A percentile compares a stretch with the other conserved stretches of the same genome.
These are phyloP conservation scores for Auriscalpium orientale DNA, from an alignment of 768 basidiomycete genomes.

Conservation along the genomic window DNA sequence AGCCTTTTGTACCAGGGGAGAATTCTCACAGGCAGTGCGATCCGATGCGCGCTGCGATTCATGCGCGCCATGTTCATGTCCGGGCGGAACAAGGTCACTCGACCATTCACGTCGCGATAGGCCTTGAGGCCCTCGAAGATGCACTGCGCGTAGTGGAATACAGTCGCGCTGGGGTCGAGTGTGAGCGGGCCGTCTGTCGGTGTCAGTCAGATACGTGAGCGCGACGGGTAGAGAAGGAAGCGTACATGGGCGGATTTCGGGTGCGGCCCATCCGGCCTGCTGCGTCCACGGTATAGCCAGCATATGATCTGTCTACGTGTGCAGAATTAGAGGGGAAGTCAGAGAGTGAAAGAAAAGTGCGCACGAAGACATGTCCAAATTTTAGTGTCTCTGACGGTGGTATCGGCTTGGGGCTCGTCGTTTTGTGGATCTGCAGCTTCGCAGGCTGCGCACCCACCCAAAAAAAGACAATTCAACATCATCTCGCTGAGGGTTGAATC, in stretches of 20 bases:
- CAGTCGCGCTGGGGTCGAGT: conserved; percentile 44
- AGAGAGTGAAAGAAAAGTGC: background rate
- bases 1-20: background rate
- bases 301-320: conserved; percentile 30
- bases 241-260: conserved; percentile 38
- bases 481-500: background rate
- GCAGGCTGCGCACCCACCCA: background rate
- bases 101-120: conserved; percentile 36
- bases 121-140: conserved; percentile 48
- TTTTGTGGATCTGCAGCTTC: conserved; percentile 5
- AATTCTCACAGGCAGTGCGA: conserved; percentile 25
- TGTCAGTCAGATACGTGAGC: background rate
- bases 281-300: conserved; percentile 32
- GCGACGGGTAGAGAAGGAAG: conserved; percentile 1
- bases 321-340: background rate
- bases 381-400: conserved; percentile 7
- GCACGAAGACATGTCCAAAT: conserved; percentile 14
- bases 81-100: conserved; percentile 40
- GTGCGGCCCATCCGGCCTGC: conserved; percentile 35
- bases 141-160: conserved; percentile 46
- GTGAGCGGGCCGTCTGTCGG: conserved; percentile 35
- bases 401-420: conserved; percentile 5
- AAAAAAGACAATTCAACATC: background rate
- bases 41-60: conserved; percentile 36
- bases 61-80: conserved; percentile 49